Evolutionary conservation across 768 basidiomycete genomes (phyloP), one percentile per base, ranked within the genome.

Genomic region (Serendipita sp.): DNA sequence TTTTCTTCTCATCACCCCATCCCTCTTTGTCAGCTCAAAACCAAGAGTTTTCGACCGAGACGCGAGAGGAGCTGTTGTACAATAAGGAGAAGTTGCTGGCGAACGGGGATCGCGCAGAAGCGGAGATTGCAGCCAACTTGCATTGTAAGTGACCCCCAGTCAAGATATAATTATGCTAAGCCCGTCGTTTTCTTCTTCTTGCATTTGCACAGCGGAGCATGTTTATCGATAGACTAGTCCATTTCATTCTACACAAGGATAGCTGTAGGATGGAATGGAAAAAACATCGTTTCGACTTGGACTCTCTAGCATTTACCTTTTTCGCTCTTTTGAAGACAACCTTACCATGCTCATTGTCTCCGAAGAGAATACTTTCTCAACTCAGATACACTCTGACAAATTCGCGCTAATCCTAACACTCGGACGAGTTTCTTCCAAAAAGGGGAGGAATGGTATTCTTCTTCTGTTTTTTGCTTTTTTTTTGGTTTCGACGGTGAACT

Each of bases 61-160:
- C 92, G 9, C 86, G 96, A 63, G 96, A 99, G 74, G 96, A 99
- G 72, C 83, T 98, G 62, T 79, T 98, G 42, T 99, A 99, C 76
- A 98, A 98, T 80, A 99, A 99, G 74, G 96, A 98, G 80, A 98
- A 97, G 74, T 81, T 99, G 62, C 81, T 99, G 33, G 85, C 91
- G 26, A 97, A 95, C 69, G 95, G 96, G 62, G 96, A 98, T 76
- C 77, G 90, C 68, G 90, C 92, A 63, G 96, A 99, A 74, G 90
- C 94, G 28, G 96, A 98, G 75, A 91, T 99, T 69, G 94, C 94
- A 62, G 94, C 96, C 50, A 97, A 98, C 74, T 74, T 92, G 66
- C 78, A 89, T 70, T 76, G 88, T 90, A 71, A 67, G 80, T 72
- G 61, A 60, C 42, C 34, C 14, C 16, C 26, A n/a, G 16, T 62